Percentiles rank a stretch among this genome's conserved stretches.
Conservation (phyloP, 495 filamentous ascomycete genomes). For the Thozetella sp. region DNA sequence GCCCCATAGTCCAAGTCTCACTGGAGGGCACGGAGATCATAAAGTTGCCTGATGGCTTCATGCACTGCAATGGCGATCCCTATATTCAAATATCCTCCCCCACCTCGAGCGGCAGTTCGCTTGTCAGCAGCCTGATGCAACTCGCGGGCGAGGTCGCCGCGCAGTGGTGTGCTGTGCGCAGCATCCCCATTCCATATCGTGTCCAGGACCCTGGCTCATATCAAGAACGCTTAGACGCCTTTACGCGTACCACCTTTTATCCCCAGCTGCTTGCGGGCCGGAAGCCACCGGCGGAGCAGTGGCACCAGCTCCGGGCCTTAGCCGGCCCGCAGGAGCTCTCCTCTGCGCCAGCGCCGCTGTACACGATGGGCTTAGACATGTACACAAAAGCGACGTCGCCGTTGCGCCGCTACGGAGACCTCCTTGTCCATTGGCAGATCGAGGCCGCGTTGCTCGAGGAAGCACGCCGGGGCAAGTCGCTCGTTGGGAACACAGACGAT, state of each 20-base stretch:
- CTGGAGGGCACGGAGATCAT: constrained; percentile 21
- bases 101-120: constrained; percentile 11
- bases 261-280: constrained; percentile 54
- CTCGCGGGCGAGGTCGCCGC: constrained; percentile 74
- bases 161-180: constrained; percentile 70
- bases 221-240: constrained; percentile 36
- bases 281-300: constrained; percentile 57
- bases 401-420: constrained; percentile 78
- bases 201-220: constrained; percentile 63
- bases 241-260: constrained; percentile 51
- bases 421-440: constrained; percentile 92
- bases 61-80: constrained; percentile 33
- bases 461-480: constrained; percentile 49
- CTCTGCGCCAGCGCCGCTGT: constrained; percentile 53
- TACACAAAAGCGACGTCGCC: constrained; percentile 87
- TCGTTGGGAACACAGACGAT: constrained; percentile 39
- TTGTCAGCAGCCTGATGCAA: constrained; percentile 67
- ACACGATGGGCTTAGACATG: constrained; percentile 62
- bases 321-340: constrained; percentile 54
- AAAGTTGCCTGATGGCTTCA: constrained; percentile 12
- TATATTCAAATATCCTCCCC: constrained; percentile 37
- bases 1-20: constrained; percentile 28
- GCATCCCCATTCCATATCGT: constrained; percentile 79
- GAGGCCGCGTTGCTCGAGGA: constrained; percentile 79
- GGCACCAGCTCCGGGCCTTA: constrained; percentile 61